Evolutionary conservation across 2,329 filamentous ascomycete species (phyloP).

Genomic region (Blumeria graminis): DNA sequence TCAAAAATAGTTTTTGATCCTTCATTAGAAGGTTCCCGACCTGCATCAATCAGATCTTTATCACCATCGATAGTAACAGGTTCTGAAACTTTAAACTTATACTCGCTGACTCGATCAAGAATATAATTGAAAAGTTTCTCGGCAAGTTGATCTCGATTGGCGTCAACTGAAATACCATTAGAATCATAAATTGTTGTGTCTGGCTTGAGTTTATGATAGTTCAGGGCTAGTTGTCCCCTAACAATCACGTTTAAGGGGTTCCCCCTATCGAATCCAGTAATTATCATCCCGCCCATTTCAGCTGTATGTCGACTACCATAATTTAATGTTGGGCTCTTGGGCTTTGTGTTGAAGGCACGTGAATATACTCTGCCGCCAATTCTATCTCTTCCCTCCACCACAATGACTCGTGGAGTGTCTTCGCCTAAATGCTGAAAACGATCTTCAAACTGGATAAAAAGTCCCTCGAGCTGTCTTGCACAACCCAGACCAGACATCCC

Average conservation of each 20-base stretch:
- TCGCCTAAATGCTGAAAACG: slow-evolving; percentile 40
- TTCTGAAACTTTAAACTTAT: slow-evolving; percentile 53
- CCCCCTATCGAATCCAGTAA: slow-evolving; percentile 86
- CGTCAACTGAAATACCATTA: slow-evolving; percentile 54
- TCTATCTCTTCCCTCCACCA: slow-evolving; percentile 69
- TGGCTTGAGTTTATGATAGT: slow-evolving; percentile 59
- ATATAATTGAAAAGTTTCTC: slow-evolving; percentile 91
- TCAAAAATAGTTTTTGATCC: slow-evolving; percentile 47
- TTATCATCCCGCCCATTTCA: slow-evolving; percentile 95
- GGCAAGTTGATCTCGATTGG: slow-evolving; percentile 53
- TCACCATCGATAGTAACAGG: slow-evolving; percentile 60
- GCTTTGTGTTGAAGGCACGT: slow-evolving; percentile 34
- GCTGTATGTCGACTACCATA: slow-evolving; percentile 48
- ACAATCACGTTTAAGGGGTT: slow-evolving; percentile 85
- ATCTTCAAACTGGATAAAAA: slow-evolving; percentile 59
- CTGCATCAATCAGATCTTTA: slow-evolving; percentile 55
- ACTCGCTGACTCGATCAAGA: slow-evolving; percentile 72
- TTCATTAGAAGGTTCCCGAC: slow-evolving; percentile 51
- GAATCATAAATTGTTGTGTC: slow-evolving; percentile 76
- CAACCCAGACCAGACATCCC: slow-evolving; percentile 87
- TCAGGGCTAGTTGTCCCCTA: slow-evolving; percentile 67
- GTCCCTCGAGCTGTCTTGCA: slow-evolving; percentile 69
- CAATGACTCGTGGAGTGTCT: slow-evolving; percentile 45
- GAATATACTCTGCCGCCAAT: slow-evolving; percentile 90
- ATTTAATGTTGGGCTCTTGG: slow-evolving; percentile 28